Conservation (phyloP, 1,284 basidiomycete genomes). For the Ceratobasidium papillatum region DNA sequence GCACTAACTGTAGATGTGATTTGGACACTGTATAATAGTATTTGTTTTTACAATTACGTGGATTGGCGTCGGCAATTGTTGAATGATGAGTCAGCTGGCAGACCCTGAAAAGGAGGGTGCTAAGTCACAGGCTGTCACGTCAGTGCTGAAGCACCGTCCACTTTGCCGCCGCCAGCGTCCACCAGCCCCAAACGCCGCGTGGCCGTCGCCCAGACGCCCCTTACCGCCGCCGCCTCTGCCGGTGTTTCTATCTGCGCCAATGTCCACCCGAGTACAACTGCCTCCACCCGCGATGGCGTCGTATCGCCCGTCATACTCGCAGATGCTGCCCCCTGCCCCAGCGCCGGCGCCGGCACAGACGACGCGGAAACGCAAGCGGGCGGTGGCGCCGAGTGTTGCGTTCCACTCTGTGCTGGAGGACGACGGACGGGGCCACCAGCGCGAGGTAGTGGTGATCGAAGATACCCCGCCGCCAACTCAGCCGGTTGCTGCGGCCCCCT, state of each 20-base stretch:
- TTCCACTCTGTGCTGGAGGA: slow-evolving; percentile 64
- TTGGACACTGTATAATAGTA: background rate
- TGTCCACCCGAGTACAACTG: slow-evolving; percentile 82
- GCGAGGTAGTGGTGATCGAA: slow-evolving; percentile 88
- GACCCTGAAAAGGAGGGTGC: slow-evolving; percentile 30
- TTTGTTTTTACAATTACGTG: background rate
- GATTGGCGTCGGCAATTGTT: slow-evolving; percentile 23
- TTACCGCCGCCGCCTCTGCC: slow-evolving; percentile 95
- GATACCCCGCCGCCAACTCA: slow-evolving; percentile 77
- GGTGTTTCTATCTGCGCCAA: slow-evolving; percentile 63
- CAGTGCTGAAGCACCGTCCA: slow-evolving; percentile 19
- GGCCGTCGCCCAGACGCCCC: slow-evolving; percentile 63
- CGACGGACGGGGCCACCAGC: slow-evolving; percentile 72
- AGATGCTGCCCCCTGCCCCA: slow-evolving; percentile 37
- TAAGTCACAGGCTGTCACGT: slow-evolving; percentile 28
- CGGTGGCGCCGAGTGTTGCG: slow-evolving; percentile 75
- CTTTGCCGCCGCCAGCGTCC: slow-evolving; percentile 22
- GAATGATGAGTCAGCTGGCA: background rate
- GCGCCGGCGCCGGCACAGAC: slow-evolving; percentile 58
- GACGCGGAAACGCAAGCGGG: slow-evolving; percentile 78
- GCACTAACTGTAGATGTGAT: background rate
- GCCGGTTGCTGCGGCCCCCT: slow-evolving; percentile 46
- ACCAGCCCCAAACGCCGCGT: background rate
- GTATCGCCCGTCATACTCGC: slow-evolving; percentile 39
- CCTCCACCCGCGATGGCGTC: slow-evolving; percentile 49